Evolutionary conservation across 306 rosid species (phyloP), one percentile per base, ranked within the genome.

Genomic region (Quillaja saponaria): DNA sequence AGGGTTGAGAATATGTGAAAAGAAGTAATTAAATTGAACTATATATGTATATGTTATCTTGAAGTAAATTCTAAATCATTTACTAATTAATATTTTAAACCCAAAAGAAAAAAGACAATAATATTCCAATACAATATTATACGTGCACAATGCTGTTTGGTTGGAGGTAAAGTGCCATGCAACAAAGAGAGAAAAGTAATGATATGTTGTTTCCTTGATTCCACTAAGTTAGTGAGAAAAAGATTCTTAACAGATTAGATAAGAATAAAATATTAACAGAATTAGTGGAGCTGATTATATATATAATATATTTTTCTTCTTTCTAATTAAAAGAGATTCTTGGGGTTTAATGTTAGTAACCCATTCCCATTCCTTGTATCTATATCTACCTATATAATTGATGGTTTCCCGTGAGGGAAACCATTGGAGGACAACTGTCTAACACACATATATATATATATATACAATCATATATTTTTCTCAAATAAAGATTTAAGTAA

Each of bases 131-230:
- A 47, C 18, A 69, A 41, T 25, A 15, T 35, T 34, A 38, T 70
- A 51, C 63, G 21, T 13, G 34, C 17, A 49, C 52, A 80, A 63
- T 58, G 63, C 76, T 58, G 69, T 58, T 34, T 51, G 84, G 79
- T 53, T 46, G 79, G 49, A 41, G 48, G 62, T 34, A 16, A 42
- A 62, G 58, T 44, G 75, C 71, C 31, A 25, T n/a, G n/a, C n/a
- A 49, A 52, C 25, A 45, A 57, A 69, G 55, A 25, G 28, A 48
- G 10, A 17, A 65, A 73, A 55, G 76, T 54, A 47, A 69, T 60
- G 62, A 62, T 57, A 68, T 53, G 72, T 65, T 81, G 90, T 79
- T 81, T 78, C 90, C 84, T 76, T 83, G 84, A 86, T 81, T 71
- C 87, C 90, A 68, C 66, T 74, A 72, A 60, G 34, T 56, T 64